Evolutionary conservation across 1,139 yeast species (phyloP).

Genomic region (Geotrichum reessii): DNA sequence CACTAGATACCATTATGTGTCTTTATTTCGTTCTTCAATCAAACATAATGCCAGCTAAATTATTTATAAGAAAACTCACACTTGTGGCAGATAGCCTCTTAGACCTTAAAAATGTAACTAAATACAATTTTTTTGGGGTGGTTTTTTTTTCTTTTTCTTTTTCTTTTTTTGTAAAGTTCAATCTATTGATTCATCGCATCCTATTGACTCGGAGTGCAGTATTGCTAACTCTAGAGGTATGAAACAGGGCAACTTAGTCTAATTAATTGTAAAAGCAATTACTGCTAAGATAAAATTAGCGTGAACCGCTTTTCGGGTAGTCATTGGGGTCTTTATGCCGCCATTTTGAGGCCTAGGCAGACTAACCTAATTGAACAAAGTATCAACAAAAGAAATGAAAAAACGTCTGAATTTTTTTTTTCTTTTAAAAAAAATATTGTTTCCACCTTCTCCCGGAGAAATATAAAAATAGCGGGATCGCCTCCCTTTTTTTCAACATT

Average conservation of each 20-base stretch:
- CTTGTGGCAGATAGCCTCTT: no score
- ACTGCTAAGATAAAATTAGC: neutral
- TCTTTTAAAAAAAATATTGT: neutral
- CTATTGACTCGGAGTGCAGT: no score
- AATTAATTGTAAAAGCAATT: neutral
- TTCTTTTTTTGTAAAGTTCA: no score
- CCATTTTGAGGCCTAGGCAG: neutral
- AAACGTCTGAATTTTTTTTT: neutral
- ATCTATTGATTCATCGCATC: no score
- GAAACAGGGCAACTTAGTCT: neutral
- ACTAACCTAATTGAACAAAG: neutral
- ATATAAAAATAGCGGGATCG: neutral
- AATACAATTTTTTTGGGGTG: no score
- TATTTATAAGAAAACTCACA: no score
- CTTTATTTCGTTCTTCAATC: no score
- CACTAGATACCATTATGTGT: no score
- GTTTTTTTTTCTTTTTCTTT: no score
- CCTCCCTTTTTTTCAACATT: neutral
- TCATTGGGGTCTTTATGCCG: neutral
- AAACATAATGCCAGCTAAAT: no score
- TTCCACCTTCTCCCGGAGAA: neutral
- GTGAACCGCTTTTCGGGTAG: neutral
- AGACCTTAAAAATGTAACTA: no score
- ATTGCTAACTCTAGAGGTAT: neutral
- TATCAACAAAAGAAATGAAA: neutral